Conservation (phyloP, 345 rosid genomes). For the Sisymbrium altissimum region DNA sequence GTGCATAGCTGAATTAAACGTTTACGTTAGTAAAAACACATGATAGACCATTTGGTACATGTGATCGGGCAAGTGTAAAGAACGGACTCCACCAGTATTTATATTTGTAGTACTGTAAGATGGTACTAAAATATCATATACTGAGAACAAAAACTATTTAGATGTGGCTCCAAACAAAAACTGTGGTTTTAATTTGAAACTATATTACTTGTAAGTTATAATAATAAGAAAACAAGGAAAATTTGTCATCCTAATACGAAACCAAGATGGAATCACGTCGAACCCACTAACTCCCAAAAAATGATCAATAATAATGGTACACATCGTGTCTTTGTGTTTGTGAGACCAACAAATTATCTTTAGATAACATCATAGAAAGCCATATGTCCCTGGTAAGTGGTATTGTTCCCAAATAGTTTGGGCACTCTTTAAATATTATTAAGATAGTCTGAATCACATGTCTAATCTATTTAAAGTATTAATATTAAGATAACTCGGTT, state of each 20-base stretch:
- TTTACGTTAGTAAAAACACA: too few relatives aligned
- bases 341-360: slow-evolving; percentile 28
- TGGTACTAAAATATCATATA: neutral
- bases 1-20: too few relatives aligned
- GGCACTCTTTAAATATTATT: slow-evolving; percentile 4
- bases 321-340: slow-evolving; percentile 17
- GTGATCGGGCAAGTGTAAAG: neutral
- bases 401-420: slow-evolving; percentile 19
- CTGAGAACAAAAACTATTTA: neutral
- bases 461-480: slow-evolving; percentile 16
- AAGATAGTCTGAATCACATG: slow-evolving; percentile 26
- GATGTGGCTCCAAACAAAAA: neutral
- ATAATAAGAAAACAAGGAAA: neutral
- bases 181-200: neutral
- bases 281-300: slow-evolving; percentile 18
- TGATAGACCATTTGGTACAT: too few relatives aligned
- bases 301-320: slow-evolving; percentile 3
- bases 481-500: neutral
- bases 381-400: slow-evolving; percentile 15
- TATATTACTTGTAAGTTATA: neutral
- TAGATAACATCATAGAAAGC: slow-evolving; percentile 19
- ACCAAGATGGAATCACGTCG: slow-evolving; percentile 3
- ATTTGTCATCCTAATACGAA: slow-evolving; percentile 15
- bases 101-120: neutral
- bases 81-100: neutral